These are phyloP conservation scores for Pelargonium cotyledonis DNA, from an alignment of 441 rosid species.

Conservation along the genomic window DNA sequence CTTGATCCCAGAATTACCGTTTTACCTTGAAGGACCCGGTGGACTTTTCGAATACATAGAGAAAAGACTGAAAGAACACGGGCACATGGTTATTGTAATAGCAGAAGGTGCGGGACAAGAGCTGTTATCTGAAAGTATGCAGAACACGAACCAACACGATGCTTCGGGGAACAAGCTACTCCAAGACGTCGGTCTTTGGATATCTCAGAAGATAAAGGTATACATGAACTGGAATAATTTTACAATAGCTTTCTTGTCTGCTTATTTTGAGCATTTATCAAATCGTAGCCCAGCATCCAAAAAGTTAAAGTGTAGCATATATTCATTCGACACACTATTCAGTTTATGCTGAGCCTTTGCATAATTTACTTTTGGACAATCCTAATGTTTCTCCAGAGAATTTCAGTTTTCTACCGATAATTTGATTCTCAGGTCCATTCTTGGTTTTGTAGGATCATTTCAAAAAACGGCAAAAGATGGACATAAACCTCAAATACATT, in stretches of 20 bases:
- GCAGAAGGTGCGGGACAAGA: conserved; percentile 99
- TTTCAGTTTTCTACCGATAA: not conserved
- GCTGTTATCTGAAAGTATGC: conserved; percentile 45
- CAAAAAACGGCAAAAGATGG: conserved; percentile 39
- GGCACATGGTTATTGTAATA: conserved; percentile 90
- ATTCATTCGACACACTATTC: too few species aligned
- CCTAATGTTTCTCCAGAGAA: not conserved
- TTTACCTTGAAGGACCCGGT: conserved; percentile 85
- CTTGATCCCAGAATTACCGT: conserved; percentile 93
- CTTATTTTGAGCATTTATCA: too few species aligned
- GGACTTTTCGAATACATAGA: conserved; percentile 82
- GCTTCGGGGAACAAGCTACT: conserved; percentile 95
- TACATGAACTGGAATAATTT: not conserved
- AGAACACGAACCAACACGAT: conserved; percentile 42
- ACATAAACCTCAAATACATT: conserved; percentile 81
- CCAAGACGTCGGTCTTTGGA: conserved; percentile 77
- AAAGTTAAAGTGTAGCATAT: too few species aligned
- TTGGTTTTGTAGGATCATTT: conserved; percentile 59
- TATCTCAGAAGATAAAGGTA: conserved; percentile 86
- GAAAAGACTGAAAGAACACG: conserved; percentile 63
- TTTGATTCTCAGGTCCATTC: not conserved
- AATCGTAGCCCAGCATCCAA: too few species aligned
- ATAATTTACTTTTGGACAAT: too few species aligned
- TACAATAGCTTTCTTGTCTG: not conserved
- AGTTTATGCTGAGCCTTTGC: too few species aligned